Base-by-base conservation (phyloP, 2,329 filamentous ascomycete genomes). In the Fusarium veterinarium region DNA sequence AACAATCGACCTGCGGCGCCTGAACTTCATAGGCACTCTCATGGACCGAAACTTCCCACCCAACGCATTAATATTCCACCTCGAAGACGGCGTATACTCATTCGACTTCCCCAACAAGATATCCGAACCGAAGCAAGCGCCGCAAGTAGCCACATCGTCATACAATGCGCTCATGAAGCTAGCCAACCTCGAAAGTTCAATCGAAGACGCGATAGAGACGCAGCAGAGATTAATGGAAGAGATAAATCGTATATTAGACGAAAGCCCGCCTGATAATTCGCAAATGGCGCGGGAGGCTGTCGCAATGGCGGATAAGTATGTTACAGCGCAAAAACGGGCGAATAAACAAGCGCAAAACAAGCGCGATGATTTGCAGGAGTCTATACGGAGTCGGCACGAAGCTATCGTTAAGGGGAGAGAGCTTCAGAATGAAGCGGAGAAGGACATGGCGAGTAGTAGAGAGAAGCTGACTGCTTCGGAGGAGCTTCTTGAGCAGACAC, bases 121-220 rank as follows among this genome's bases (percentile, higher is more conserved):
- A 20, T 79, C 84, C n/a, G 83, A 86, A 6, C 87, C 89, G 1
- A 90, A 88, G 70, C 83, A 88, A 30, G 86, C 87, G 10, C 81
- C 86, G 3, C 75, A 84, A 5, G 79, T 88, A 1, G 84, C 88
- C 0, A 95, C 92, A 0, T 95, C 94, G 0, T 95, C 95, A 0
- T 98, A 97, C 80, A 95, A 94, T 77, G 90, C 93, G 4, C 85
- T 98, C 25, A 95, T 98, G 91, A 92, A 93, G 67, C 86, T 98
- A 16, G 92, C 93, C 10, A 97, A 95, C 64, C 86, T 98, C 20
- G 94, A 97, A 71, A 93, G 93, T 79, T 97, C 95, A 60, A 93
- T 98, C 30, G 94, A 97, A 79, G 95, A 98, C 81, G 95, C 95
- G 3, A 84, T 97, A 14, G 89, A 91, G 3, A 97, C 94, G 0